Base-by-base conservation (phyloP, 768 basidiomycete genomes). In the Collybia mongolica region DNA sequence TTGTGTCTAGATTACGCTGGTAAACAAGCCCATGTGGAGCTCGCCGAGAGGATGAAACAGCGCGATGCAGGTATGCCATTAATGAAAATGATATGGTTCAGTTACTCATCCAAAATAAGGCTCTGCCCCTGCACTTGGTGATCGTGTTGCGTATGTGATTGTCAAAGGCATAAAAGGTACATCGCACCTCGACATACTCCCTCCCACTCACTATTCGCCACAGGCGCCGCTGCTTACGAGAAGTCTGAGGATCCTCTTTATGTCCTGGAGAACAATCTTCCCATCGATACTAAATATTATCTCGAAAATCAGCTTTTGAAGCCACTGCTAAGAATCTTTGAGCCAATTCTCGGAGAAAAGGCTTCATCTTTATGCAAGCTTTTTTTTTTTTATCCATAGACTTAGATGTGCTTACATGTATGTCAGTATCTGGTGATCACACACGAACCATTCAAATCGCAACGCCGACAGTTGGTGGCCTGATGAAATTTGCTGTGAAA, bases 401-500 rank as follows among this genome's bases (percentile, higher is more conserved):
- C 41, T 29, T 54, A 45, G 51, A 43, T 52, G 43, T 37, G 12
- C 39, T 36, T 15, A 55, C 56, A 29, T 58, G 43, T 8, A 36
- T 6, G 36, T 32, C 56, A 98, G 96, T 99, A 42, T 88, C 92
- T 20, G 97, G 97, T 2, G 94, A 96, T 58, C 97, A 99, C 61
- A 98, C 97, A 2, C 79, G 97, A 24, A 85, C 93, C 0, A 97
- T 99, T 42, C 86, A 93, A 55, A 98, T 98, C 44, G 94, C 95
- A 4, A 98, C 97, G 1, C 97, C 97, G 0, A 95, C 93, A 0
- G 83, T 93, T 8, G 97, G 97, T 15, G 97, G 97, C 20, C 68
- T 99, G 46, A 99, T 99, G 97, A 98, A 96, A 66, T 99, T 98
- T 60, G 94, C 95, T 0, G 93, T 98, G 23, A 96, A 94, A 71